These are phyloP conservation scores for Stemphylium vesicarium DNA, from an alignment of 2,329 filamentous ascomycete species.

Conservation along the genomic window DNA sequence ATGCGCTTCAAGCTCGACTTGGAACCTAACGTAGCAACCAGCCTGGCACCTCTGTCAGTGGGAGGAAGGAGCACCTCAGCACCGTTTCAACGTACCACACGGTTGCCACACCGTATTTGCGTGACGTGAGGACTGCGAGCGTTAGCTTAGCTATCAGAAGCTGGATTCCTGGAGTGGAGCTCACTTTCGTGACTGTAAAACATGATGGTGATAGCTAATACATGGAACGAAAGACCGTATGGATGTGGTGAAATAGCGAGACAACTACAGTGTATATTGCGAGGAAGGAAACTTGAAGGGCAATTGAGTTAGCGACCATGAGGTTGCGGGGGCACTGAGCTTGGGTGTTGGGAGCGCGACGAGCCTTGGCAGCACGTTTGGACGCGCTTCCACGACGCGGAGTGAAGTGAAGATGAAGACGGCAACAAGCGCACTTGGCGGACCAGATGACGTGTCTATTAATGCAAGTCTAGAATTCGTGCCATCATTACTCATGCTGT, in stretches of 20 bases:
- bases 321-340: not conserved
- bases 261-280: slow-evolving; percentile 1
- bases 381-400: slow-evolving; percentile 23
- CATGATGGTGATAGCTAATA: slow-evolving; percentile 61
- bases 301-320: not conserved
- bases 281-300: not conserved
- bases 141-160: slow-evolving; percentile 27
- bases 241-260: slow-evolving; percentile 5
- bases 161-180: slow-evolving; percentile 32
- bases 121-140: slow-evolving; percentile 73
- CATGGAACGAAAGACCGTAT: slow-evolving; percentile 5
- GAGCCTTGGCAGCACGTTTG: slow-evolving; percentile 23
- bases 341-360: slow-evolving; percentile 1
- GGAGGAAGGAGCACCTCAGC: not conserved
- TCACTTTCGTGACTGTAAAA: slow-evolving; percentile 96
- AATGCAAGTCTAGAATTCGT: slow-evolving; percentile 24
- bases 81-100: slow-evolving; percentile 72
- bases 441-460: slow-evolving; percentile 6
- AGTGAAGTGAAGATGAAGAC: slow-evolving; percentile 27
- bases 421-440: not conserved
- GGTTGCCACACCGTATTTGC: slow-evolving; percentile 90
- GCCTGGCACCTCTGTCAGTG: slow-evolving; percentile 63
- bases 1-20: slow-evolving; percentile 75
- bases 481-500: slow-evolving; percentile 25
- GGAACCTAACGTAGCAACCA: slow-evolving; percentile 85